These are phyloP conservation scores for Colletotrichum sp. DNA, from an alignment of 2,329 filamentous ascomycete species.

Conservation along the genomic window DNA sequence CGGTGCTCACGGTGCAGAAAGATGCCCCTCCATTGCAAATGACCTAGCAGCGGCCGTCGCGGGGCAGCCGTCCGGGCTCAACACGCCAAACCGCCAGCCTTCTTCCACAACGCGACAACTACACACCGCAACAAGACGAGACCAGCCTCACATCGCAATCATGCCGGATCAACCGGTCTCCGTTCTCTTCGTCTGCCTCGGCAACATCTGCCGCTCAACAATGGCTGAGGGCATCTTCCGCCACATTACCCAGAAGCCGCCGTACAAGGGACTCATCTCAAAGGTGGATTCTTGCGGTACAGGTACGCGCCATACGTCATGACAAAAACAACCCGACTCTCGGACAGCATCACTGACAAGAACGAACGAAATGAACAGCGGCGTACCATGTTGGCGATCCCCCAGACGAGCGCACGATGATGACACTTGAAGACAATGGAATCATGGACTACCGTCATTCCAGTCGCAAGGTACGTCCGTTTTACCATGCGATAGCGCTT, in stretches of 20 bases:
- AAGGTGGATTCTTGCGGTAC: constrained; percentile 90
- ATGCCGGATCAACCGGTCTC: constrained; percentile 57
- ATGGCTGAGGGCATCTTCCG: constrained; percentile 97
- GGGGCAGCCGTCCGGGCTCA: not conserved
- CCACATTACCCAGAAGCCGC: constrained; percentile 66
- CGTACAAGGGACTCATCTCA: constrained; percentile 64
- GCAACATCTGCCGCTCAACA: constrained; percentile 92
- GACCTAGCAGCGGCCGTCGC: not conserved
- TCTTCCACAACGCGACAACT: constrained; percentile 3
- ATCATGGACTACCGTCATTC: constrained; percentile 79
- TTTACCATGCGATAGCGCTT: not conserved
- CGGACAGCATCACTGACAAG: not conserved
- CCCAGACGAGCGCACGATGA: constrained; percentile 85
- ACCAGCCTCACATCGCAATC: constrained; percentile 4
- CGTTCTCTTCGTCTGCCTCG: constrained; percentile 93
- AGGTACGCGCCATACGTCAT: constrained; percentile 40
- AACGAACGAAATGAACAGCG: constrained; percentile 44
- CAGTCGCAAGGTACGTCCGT: constrained; percentile 72
- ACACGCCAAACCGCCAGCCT: not conserved
- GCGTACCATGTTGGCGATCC: constrained; percentile 81
- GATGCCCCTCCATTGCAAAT: constrained; percentile 12
- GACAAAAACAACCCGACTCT: not conserved
- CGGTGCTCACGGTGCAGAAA: not conserved
- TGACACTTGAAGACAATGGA: constrained; percentile 74
- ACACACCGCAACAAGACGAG: not conserved